phyloP scores from a whole-genome alignment of 192 early-diverging fungal genomes.

The Rhizoclosmatium sp. region DNA sequence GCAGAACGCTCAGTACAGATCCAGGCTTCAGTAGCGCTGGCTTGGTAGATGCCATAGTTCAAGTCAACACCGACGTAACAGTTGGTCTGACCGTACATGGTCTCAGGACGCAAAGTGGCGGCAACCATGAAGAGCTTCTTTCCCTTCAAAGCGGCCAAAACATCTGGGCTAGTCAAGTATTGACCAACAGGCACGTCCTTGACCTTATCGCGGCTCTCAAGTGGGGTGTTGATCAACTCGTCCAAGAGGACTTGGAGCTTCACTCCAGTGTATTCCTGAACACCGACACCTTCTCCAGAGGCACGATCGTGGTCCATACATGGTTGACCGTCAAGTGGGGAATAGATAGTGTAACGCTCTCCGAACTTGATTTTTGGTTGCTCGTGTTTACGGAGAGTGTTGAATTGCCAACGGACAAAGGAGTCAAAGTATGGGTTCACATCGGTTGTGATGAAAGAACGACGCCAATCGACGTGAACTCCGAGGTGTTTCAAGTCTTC shows the following conservation, averaged over 20 bases:
- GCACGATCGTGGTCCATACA: conserved; percentile 99
- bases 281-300: conserved; percentile 90
- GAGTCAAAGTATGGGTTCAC: conserved; percentile 98
- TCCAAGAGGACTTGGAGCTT: conserved; percentile 84
- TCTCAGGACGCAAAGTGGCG: conserved; percentile 96
- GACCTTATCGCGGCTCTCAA: conserved; percentile 46
- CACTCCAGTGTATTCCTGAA: conserved; percentile 96
- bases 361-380: conserved; percentile 89
- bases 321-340: conserved; percentile 91
- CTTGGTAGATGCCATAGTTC: conserved; percentile 88
- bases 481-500: conserved; percentile 77
- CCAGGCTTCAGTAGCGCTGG: conserved; percentile 81
- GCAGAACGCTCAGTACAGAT: conserved; percentile 93
- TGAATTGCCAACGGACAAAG: conserved; percentile 98
- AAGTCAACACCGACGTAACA: conserved; percentile 95
- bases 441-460: conserved; percentile 97
- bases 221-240: conserved; percentile 44
- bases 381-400: conserved; percentile 74
- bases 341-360: conserved; percentile 97
- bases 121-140: conserved; percentile 91
- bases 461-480: conserved; percentile 87
- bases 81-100: conserved; percentile 99
- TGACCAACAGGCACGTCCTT: conserved; percentile 64
- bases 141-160: conserved; percentile 69
- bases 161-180: conserved; percentile 50